Evolutionary conservation across 2,329 filamentous ascomycete genomes (phyloP), one percentile per base, ranked within the genome.

Genomic region (Cordyceps militaris): DNA sequence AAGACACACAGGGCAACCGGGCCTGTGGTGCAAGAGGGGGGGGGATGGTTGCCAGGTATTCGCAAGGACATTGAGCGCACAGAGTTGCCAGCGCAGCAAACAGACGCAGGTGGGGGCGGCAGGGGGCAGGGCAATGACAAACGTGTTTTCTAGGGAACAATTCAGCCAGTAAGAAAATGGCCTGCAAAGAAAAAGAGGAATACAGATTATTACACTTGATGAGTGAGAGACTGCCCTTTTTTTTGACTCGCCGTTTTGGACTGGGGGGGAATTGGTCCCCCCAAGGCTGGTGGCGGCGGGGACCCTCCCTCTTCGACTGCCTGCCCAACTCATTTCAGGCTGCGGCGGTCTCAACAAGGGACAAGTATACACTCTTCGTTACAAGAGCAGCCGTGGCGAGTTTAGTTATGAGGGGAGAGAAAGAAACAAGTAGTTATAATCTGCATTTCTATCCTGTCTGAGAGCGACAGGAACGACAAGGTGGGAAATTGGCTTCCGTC

Each of bases 61-160:
- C n/a, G 32, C 32, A 34, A 34, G 32, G 32, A 6, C 50, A 38
- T 38, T 38, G 34, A 16, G 21, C 11, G 28, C 23, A 30, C 36
- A 30, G 26, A 32, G 40, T 44, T 54, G 52, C 52, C 52, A 55
- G 42, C 52, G 52, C 52, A 55, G 52, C 52, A 38, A 55, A 47
- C 36, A 16, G 28, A 19, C 34, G 32, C 10, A 40, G 5, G 43
- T 7, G 6, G 43, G 21, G 13, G 34, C 19, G 51, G 23, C 38
- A 23, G 21, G 30, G 30, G 42, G 19, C 1, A 3, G 14, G 32
- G 38, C 50, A 28, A 42, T 11, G 30, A 26, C 26, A 6, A 50
- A n/a, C n/a, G n/a, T n/a, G n/a, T n/a, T n/a, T n/a, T n/a, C n/a
- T n/a, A n/a, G 26, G 3, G 34, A 23, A 42, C 16, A 10, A 30